Evolutionary conservation across 495 filamentous ascomycete species (phyloP).

Genomic region (Penicillium alfredii): DNA sequence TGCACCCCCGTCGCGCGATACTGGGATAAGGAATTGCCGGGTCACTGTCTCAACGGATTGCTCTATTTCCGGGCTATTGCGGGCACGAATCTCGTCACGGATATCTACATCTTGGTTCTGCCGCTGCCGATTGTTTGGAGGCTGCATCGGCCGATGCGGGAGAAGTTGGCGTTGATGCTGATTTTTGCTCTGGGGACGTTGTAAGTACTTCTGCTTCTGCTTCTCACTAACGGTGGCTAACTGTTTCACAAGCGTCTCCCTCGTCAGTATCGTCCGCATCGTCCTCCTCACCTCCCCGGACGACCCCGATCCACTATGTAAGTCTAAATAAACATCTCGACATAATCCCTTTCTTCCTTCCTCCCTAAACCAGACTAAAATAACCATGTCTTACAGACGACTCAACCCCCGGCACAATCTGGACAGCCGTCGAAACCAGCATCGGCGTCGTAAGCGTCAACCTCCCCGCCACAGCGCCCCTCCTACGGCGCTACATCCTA

Average conservation of each 20-base stretch:
- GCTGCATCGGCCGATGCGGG: slow-evolving; percentile 16
- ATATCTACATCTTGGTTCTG: slow-evolving; percentile 24
- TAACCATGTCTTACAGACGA: slow-evolving; percentile 1
- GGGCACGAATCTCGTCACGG: slow-evolving; percentile 21
- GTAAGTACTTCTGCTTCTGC: neutral
- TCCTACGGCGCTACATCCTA: slow-evolving; percentile 1
- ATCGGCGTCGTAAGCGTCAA: slow-evolving; percentile 1
- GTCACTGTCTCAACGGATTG: slow-evolving; percentile 4
- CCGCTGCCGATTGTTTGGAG: slow-evolving; percentile 25
- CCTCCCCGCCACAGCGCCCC: neutral
- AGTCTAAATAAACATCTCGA: too few species aligned
- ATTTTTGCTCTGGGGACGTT: slow-evolving; percentile 14
- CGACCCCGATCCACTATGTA: neutral
- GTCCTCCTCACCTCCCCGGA: neutral
- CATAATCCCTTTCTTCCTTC: too few species aligned
- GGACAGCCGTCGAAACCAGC: slow-evolving; percentile 3
- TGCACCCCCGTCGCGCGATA: slow-evolving; percentile 12
- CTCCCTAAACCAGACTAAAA: too few species aligned
- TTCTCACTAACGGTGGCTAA: neutral
- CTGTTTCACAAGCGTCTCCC: neutral
- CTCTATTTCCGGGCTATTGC: slow-evolving; percentile 6
- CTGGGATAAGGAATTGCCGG: slow-evolving; percentile 7
- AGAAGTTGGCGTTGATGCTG: slow-evolving; percentile 19
- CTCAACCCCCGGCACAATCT: neutral
- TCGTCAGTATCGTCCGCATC: neutral